Percentiles rank a stretch among this genome's conserved stretches.
phyloP scores from a whole-genome alignment of 148 eudicot species.

The Beta vulgaris region DNA sequence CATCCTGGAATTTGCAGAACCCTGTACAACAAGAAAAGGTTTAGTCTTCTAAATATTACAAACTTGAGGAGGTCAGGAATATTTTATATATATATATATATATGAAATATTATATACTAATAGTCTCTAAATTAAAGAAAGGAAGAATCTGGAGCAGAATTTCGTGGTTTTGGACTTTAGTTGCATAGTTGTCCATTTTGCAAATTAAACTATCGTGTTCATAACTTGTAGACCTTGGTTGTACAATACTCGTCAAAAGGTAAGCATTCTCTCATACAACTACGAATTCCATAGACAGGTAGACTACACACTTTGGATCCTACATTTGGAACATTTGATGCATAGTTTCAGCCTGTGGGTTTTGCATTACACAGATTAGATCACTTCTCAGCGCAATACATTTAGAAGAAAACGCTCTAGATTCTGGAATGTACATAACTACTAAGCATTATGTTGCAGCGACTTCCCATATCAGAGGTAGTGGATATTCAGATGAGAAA shows the following conservation, averaged over 20 bases:
- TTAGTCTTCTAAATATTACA: slow-evolving; percentile 3
- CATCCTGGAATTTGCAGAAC: slow-evolving; percentile 34
- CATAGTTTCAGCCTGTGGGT: neutral
- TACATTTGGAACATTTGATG: neutral
- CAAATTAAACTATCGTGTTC: neutral
- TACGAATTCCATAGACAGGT: neutral
- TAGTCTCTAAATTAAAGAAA: neutral
- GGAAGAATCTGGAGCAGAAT: neutral
- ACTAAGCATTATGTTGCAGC: neutral
- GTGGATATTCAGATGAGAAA: neutral
- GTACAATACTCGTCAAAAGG: neutral
- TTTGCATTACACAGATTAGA: neutral
- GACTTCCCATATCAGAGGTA: neutral
- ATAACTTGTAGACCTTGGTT: neutral
- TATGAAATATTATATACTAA: neutral
- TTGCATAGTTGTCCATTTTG: neutral
- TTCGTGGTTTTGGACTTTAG: neutral
- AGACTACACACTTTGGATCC: neutral
- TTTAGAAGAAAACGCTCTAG: neutral
- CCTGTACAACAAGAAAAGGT: slow-evolving; percentile 9
- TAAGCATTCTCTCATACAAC: neutral
- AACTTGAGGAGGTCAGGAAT: neutral
- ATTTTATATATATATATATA: no score
- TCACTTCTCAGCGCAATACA: neutral
- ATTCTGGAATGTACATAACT: neutral